Base-by-base conservation (phyloP, 1,139 yeast genomes). In the Yamadazyma epiphylla region DNA sequence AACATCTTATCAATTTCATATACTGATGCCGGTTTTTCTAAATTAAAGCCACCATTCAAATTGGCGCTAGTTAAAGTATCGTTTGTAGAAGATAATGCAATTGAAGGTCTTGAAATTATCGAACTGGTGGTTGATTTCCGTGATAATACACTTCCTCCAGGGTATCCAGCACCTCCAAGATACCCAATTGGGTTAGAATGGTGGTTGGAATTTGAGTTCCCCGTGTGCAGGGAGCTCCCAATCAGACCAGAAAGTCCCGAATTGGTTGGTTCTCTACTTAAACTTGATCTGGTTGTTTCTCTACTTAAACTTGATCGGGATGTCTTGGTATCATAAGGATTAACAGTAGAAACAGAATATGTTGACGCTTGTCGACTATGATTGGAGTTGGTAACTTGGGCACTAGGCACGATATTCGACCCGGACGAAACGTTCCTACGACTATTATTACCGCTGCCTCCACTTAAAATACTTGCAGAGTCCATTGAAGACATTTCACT, bases 1-100 rank as follows among this genome's bases (percentile, higher is more conserved):
- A 81, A 83, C 71, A 80, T 60, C 33, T 70, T 59, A 43, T 82
- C 87, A 24, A 83, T 74, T 43, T 78, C 87, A 43, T 63, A 61
- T 3, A 66, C 72, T 41, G 79, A 74, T 7, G 57, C 49, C 0
- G 91, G 91, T 45, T 70, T 77, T 30, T 79, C 83, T 15, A 64
- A 42, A 16, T 35, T 38, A 36, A 60, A 55, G 7, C 10, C 20
- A 5, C 57, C 60, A 16, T 36, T 35, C 25, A 43, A 38, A 10
- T 27, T 20, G 23, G 33, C 30, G 13, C 37, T 43, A 21, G 47
- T 38, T 15, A 42, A 32, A 5, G 58, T 33, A 15, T 49, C 56
- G 23, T 48, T 49, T 10, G 53, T 42, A 12, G 43, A 33, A 1
- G 54, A 32, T 14, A 53, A 39, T 2, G 55, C 42, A 25, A 57